A percentile compares a stretch with the other conserved stretches of the same genome.
These are phyloP conservation scores for Aspergillus pseudoglaucus DNA, from an alignment of 2,329 filamentous ascomycete species.

Conservation along the genomic window DNA sequence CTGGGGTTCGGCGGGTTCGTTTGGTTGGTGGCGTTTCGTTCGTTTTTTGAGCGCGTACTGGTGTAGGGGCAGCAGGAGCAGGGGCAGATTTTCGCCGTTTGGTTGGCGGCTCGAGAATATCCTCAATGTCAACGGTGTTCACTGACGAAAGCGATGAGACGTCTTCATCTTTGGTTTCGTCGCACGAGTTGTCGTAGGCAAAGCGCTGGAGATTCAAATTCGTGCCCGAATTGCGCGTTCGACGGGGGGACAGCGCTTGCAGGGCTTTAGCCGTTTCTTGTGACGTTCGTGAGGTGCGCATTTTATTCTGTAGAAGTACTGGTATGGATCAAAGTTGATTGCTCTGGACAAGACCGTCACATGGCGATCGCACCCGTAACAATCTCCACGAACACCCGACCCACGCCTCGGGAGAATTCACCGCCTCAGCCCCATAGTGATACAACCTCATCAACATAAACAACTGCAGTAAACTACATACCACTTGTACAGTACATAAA, in stretches of 20 bases:
- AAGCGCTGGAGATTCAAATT: constrained; percentile 20
- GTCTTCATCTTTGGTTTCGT: constrained; percentile 17
- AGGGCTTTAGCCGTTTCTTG: constrained; percentile 54
- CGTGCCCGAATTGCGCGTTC: constrained; percentile 36
- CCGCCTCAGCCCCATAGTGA: background rate
- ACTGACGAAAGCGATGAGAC: constrained; percentile 30
- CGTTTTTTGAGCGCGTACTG: too few species aligned
- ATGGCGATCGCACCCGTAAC: background rate
- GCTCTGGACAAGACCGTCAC: background rate
- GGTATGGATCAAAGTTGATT: background rate
- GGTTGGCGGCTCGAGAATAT: constrained; percentile 36
- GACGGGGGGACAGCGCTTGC: constrained; percentile 42
- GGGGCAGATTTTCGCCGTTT: constrained; percentile 43
- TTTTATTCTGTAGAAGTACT: constrained; percentile 18
- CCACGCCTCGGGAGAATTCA: background rate
- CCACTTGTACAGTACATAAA: background rate
- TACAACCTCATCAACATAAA: background rate
- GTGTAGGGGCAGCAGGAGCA: background rate
- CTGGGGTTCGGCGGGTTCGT: constrained; percentile 33
- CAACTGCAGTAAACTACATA: background rate
- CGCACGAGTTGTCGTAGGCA: constrained; percentile 15
- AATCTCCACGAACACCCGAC: background rate
- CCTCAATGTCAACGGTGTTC: constrained; percentile 52
- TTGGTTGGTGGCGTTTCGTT: constrained; percentile 24
- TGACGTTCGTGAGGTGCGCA: constrained; percentile 55